phyloP scores from a whole-genome alignment of 1,284 basidiomycete species.

The Ustilago cynodontis region DNA sequence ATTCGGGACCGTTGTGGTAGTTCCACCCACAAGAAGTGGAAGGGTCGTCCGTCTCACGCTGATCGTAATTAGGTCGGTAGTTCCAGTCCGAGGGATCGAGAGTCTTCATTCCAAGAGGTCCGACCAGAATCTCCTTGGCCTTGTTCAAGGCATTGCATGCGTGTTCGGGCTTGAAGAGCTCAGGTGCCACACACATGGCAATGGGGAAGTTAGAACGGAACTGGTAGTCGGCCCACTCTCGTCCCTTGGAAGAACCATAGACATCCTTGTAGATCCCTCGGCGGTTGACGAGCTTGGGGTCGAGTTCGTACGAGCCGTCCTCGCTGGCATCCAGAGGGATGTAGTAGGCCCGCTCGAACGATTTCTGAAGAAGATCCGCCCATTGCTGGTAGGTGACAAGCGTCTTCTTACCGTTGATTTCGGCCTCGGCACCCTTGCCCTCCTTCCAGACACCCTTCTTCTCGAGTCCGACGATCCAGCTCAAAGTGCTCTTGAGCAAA shows the following conservation, averaged over 20 bases:
- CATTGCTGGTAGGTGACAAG: constrained; percentile 90
- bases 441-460: constrained; percentile 80
- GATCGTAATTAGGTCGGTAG: constrained; percentile 65
- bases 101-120: constrained; percentile 63
- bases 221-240: constrained; percentile 96
- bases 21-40: constrained; percentile 58
- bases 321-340: constrained; percentile 83
- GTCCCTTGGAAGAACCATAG: constrained; percentile 73
- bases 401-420: constrained; percentile 78
- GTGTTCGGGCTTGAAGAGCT: constrained; percentile 85
- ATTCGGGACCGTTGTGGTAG: constrained; percentile 80
- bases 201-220: constrained; percentile 82
- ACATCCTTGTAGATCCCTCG: constrained; percentile 99
- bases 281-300: constrained; percentile 82
- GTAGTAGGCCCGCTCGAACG: constrained; percentile 92
- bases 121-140: constrained; percentile 55
- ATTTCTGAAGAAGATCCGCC: constrained; percentile 83
- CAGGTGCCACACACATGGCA: constrained; percentile 96
- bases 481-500: constrained; percentile 88
- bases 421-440: constrained; percentile 81
- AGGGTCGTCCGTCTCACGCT: constrained; percentile 54
- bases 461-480: constrained; percentile 84
- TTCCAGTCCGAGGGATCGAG: constrained; percentile 63
- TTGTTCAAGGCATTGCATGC: constrained; percentile 76
- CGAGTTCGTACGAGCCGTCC: constrained; percentile 80